Evolutionary conservation across 2,329 filamentous ascomycete species (phyloP), one percentile per base, ranked within the genome.

Genomic region (Dendryphion nanum): DNA sequence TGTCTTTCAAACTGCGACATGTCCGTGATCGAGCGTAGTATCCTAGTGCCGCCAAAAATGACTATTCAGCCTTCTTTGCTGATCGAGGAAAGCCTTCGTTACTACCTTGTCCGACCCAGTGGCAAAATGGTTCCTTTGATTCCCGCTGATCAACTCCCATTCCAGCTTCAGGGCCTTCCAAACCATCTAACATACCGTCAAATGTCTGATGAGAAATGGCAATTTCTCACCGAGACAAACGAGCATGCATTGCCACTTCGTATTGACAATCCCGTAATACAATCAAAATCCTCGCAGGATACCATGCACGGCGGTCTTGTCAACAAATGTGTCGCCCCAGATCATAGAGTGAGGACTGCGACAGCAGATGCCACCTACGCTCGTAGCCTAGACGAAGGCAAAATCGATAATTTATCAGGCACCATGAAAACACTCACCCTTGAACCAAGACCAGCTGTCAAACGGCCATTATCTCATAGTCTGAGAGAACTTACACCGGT

Each of bases 61-160:
- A 50, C 32, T 49, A 49, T 26, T 26, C 23, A 26, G 23, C 23
- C n/a, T 26, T n/a, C 23, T 26, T n/a, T n/a, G n/a, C n/a, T n/a
- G n/a, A n/a, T n/a, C n/a, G n/a, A n/a, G n/a, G n/a, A 52, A 15
- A 42, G 49, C 4, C 45, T 62, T 18, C 50, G 54, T 12, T 68
- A 61, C 49, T 70, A 66, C 48, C 61, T 73, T 37, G 51, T 64
- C 33, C 67, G 68, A 17, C 48, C 47, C 18, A 55, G 57, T 21
- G 59, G 61, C 10, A 41, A 47, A 6, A 51, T 66, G 34, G 59
- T 71, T 0, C 69, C 70, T 4, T 51, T 73, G 4, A 53, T 72
- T 12, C 65, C 70, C 14, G 61, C 57, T 5, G 70, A 73, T 37
- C 68, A 72, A 47, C 57, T 73, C 3, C 67, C 69, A 0, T 55